A percentile compares a stretch with the other conserved stretches of the same genome.
Evolutionary conservation across 2,329 filamentous ascomycete species (phyloP).

Genomic region (Alternaria sp.): DNA sequence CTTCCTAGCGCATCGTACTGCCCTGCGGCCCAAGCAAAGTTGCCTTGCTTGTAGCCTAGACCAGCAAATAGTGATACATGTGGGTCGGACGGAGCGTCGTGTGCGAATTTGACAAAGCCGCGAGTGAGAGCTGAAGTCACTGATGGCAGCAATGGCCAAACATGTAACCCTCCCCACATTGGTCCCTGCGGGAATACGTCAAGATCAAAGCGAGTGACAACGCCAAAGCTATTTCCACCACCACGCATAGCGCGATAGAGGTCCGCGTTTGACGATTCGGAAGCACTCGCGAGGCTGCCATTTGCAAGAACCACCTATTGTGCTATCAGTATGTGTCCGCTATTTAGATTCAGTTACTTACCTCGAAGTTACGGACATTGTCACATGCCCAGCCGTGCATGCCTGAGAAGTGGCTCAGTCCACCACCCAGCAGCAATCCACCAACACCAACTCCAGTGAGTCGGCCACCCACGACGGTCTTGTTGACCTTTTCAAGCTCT

Average conservation of each 20-base stretch:
- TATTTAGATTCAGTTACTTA: conserved; percentile 8
- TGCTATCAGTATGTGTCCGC: neutral
- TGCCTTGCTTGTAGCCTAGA: conserved; percentile 6
- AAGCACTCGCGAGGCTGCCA: conserved; percentile 16
- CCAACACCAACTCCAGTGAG: conserved; percentile 31
- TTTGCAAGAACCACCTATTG: conserved; percentile 24
- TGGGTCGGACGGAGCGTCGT: neutral
- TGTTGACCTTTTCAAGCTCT: conserved; percentile 8
- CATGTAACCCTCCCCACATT: conserved; percentile 20
- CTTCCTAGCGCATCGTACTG: conserved; percentile 4
- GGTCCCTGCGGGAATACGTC: conserved; percentile 21
- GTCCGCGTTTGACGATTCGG: conserved; percentile 45
- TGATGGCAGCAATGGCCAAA: conserved; percentile 3
- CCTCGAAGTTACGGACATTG: conserved; percentile 42
- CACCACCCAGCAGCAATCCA: conserved; percentile 41
- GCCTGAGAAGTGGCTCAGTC: conserved; percentile 43
- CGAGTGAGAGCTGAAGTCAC: conserved; percentile 1
- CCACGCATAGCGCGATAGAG: conserved; percentile 51
- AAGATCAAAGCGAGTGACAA: conserved; percentile 31
- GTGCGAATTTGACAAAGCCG: conserved; percentile 6
- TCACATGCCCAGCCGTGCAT: conserved; percentile 44
- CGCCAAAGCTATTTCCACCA: conserved; percentile 39
- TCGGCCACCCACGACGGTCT: conserved; percentile 23
- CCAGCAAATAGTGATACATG: conserved; percentile 7
- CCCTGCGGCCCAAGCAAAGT: conserved; percentile 4